These are phyloP conservation scores for Linum usitatissimum DNA, from an alignment of 345 rosid genomes.

Conservation along the genomic window DNA sequence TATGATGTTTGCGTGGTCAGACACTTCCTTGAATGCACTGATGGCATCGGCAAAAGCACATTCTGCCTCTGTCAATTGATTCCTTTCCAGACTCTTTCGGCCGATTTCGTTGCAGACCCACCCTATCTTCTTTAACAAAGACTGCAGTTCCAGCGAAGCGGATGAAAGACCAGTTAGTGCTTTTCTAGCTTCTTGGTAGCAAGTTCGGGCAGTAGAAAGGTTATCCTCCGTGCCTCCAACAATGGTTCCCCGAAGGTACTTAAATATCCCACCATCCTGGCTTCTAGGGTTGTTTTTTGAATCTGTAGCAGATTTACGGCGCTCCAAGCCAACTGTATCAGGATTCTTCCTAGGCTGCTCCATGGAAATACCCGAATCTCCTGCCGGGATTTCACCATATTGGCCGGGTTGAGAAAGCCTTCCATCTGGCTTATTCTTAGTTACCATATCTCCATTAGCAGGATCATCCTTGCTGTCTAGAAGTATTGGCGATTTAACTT, in stretches of 20 bases:
- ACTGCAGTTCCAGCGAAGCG: conserved; percentile 39
- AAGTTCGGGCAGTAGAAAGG: conserved; percentile 49
- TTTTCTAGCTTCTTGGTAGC: conserved; percentile 70
- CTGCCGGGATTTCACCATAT: conserved; percentile 18
- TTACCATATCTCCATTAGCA: conserved; percentile 21
- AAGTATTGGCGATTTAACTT: conserved; percentile 14
- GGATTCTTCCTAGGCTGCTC: conserved; percentile 16
- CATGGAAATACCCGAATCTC: conserved; percentile 5
- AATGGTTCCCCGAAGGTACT: conserved; percentile 35
- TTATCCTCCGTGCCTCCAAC: conserved; percentile 54
- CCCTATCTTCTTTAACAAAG: conserved; percentile 65
- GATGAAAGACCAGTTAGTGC: conserved; percentile 53
- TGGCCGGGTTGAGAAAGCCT: conserved; percentile 10
- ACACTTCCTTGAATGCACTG: conserved; percentile 58
- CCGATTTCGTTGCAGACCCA: conserved; percentile 94
- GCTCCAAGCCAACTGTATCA: conserved; percentile 8
- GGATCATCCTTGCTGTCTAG: conserved; percentile 28
- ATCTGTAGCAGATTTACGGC: conserved; percentile 17
- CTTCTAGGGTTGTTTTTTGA: conserved; percentile 21
- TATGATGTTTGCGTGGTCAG: conserved; percentile 65
- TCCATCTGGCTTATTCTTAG: conserved; percentile 9
- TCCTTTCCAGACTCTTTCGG: conserved; percentile 57
- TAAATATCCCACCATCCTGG: conserved; percentile 77
- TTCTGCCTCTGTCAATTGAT: conserved; percentile 65
- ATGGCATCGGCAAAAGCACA: conserved; percentile 75